Percentiles rank a stretch among this genome's conserved stretches.
These are phyloP conservation scores for Paraleonurus japonicus DNA, from an alignment of 257 asterid species.

Conservation along the genomic window DNA sequence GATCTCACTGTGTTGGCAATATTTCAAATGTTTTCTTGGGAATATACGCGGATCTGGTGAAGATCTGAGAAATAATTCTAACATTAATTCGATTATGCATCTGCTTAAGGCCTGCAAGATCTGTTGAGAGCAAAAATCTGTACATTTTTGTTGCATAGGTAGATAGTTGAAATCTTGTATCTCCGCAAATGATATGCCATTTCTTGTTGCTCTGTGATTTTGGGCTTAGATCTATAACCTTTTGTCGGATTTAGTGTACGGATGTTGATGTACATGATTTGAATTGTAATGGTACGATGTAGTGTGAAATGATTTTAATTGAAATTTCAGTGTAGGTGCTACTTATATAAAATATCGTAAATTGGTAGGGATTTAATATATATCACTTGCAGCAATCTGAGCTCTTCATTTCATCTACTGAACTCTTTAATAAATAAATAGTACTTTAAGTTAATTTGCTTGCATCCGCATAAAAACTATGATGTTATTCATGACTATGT, in stretches of 20 bases:
- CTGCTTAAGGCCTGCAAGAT: background rate
- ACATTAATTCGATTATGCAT: background rate
- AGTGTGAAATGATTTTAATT: slow-evolving; percentile 1
- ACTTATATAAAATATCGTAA: background rate
- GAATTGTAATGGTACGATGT: background rate
- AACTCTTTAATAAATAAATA: background rate
- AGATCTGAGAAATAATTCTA: background rate
- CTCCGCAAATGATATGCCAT: background rate
- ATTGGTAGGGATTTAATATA: background rate
- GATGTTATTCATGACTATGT: slow-evolving; percentile 9
- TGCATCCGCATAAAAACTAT: background rate
- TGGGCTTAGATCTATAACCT: background rate
- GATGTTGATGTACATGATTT: background rate
- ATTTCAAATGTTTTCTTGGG: background rate
- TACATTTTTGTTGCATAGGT: background rate
- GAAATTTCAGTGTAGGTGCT: background rate
- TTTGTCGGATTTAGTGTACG: background rate
- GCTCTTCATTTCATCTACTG: background rate
- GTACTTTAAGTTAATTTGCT: background rate
- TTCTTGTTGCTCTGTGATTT: background rate
- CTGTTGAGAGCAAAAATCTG: background rate
- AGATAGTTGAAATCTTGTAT: background rate
- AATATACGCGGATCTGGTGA: slow-evolving; percentile 25
- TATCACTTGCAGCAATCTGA: background rate
- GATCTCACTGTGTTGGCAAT: background rate